phyloP scores from a whole-genome alignment of 805 yeast species.

The Isabelozyma gotoi region DNA sequence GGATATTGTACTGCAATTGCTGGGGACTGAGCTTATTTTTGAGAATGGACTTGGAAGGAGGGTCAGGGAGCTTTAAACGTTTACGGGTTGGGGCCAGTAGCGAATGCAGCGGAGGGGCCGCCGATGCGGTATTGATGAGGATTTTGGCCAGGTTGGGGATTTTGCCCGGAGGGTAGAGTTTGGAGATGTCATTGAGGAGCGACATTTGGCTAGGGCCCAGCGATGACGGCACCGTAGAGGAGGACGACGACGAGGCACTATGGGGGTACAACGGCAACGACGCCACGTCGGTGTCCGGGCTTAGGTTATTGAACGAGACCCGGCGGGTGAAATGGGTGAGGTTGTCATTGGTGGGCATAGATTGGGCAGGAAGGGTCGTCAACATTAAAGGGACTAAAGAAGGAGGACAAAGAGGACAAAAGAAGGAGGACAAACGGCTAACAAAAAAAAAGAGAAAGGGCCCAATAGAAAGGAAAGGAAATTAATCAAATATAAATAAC shows the following conservation, averaged over 20 bases:
- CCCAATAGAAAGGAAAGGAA: neutral
- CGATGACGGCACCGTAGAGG: neutral
- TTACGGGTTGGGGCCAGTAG: constrained; percentile 4
- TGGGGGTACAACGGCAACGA: constrained; percentile 2
- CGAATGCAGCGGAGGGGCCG: neutral
- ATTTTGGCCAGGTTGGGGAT: constrained; percentile 1
- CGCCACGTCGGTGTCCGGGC: constrained; percentile 22
- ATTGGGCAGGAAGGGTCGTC: neutral
- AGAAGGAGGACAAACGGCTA: too few relatives aligned
- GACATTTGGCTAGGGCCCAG: neutral
- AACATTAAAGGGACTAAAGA: neutral
- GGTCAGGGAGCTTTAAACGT: constrained; percentile 15
- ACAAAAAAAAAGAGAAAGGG: neutral
- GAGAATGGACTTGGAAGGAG: constrained; percentile 40
- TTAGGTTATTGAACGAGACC: constrained; percentile 46
- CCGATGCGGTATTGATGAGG: constrained; percentile 1
- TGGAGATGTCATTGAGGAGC: constrained; percentile 1
- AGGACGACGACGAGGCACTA: neutral
- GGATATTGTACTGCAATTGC: constrained; percentile 20
- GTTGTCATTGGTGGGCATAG: neutral
- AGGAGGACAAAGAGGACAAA: neutral
- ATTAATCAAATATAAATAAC: neutral
- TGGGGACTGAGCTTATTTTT: constrained; percentile 33
- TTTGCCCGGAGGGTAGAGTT: constrained; percentile 2
- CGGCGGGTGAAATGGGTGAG: constrained; percentile 26